Base-by-base conservation (phyloP, 495 filamentous ascomycete species). In the Aspergillus conjunctus region DNA sequence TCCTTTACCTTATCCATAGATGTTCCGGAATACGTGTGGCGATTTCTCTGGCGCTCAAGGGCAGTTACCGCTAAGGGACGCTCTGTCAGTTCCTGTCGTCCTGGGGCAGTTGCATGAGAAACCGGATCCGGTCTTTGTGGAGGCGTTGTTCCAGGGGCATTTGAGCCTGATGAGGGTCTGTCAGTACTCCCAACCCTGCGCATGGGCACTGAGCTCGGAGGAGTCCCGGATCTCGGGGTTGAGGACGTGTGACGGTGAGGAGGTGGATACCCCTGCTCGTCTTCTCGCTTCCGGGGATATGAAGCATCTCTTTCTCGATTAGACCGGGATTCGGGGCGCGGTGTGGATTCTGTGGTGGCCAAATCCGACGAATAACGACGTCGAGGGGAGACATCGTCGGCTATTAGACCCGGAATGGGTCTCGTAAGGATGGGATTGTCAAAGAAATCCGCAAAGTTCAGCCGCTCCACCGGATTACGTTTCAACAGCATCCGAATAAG, bases 381-480 rank as follows among this genome's bases (percentile, higher is more conserved):
- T 0, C 37, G 37, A n/a, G 15, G 46, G 51, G 30, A 83, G 37
- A 82, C 59, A 71, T 96, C 92, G 61, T 96, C 91, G 21, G 83
- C 87, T 12, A 91, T 83, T 22, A 97, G 77, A 12, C 88, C 91
- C 3, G 94, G 94, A 62, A 98, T 98, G 1, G 87, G 83, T 34
- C 85, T 87, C 21, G 81, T 85, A 53, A 98, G 84, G 34, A 96
- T 87, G 54, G 79, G 70, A 65, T 90, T 83, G 17, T 77, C 76
- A 72, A 98, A 97, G 66, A 96, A 93, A 34, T 88, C 82, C 11
- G 88, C 81, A 63, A 96, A 98, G 44, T 82, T 87, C 74, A 96
- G 84, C 41, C 94, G 81, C 63, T 96, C 91, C 2, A 89, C 83
- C 0, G 94, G 92, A 46, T 87, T 91, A 52, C 90, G 86, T 77